Evolutionary conservation across 805 yeast species (phyloP).

Genomic region (Nakazawaea siamensis): DNA sequence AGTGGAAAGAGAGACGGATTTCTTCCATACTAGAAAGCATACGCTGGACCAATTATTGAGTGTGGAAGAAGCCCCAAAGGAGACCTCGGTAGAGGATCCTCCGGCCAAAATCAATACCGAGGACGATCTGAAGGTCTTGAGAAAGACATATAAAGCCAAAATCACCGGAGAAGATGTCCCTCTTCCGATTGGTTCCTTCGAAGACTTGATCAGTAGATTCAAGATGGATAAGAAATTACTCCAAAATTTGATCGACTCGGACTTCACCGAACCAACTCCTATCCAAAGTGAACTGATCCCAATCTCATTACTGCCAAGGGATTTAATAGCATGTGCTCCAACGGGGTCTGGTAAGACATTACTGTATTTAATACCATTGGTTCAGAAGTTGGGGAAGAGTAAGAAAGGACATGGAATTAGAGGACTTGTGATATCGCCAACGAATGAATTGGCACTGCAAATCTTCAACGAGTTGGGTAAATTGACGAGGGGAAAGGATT

Average conservation of each 20-base stretch:
- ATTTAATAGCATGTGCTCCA: slow-evolving; percentile 90
- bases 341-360: slow-evolving; percentile 98
- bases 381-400: slow-evolving; percentile 34
- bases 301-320: slow-evolving; percentile 56
- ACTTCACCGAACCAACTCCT: slow-evolving; percentile 83
- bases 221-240: slow-evolving; percentile 50
- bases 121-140: slow-evolving; percentile 52
- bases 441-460: slow-evolving; percentile 89
- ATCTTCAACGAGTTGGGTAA: slow-evolving; percentile 61
- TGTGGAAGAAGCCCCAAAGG: slow-evolving; percentile 15
- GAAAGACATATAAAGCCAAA: slow-evolving; percentile 58
- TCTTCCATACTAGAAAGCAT: slow-evolving; percentile 57
- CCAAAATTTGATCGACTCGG: slow-evolving; percentile 56
- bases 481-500: slow-evolving; percentile 45
- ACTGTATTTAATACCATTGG: slow-evolving; percentile 78
- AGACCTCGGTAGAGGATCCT: slow-evolving; percentile 24
- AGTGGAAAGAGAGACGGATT: slow-evolving; percentile 71
- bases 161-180: slow-evolving; percentile 83
- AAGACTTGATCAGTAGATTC: slow-evolving; percentile 67
- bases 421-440: slow-evolving; percentile 84
- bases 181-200: slow-evolving; percentile 85
- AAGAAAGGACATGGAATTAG: slow-evolving; percentile 43
- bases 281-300: slow-evolving; percentile 92
- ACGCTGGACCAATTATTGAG: slow-evolving; percentile 13
- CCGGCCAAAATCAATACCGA: slow-evolving; percentile 37